Evolutionary conservation across 1,284 basidiomycete species (phyloP).

Genomic region (Cryptococcus sp.): DNA sequence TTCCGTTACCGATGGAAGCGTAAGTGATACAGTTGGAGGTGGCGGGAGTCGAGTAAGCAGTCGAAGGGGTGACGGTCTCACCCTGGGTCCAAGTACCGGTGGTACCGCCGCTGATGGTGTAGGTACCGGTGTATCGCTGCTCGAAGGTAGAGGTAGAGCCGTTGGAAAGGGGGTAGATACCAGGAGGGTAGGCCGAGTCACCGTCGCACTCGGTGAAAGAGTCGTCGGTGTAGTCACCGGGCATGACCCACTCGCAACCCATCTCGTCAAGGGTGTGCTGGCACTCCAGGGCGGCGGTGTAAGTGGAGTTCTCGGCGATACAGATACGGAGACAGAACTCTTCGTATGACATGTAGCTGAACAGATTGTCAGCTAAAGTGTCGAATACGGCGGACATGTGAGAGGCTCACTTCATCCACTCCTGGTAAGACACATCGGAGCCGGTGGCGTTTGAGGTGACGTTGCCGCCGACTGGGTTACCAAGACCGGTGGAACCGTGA

Average conservation of each 20-base stretch:
- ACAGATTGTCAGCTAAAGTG: conserved; percentile 16
- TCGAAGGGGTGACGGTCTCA: conserved; percentile 47
- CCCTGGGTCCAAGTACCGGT: conserved; percentile 45
- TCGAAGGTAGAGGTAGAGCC: conserved; percentile 52
- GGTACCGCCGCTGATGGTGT: conserved; percentile 31
- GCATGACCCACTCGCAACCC: conserved; percentile 56
- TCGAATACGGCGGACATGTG: background rate
- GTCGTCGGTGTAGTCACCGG: conserved; percentile 53
- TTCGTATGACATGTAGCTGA: conserved; percentile 52
- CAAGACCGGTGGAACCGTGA: conserved; percentile 55
- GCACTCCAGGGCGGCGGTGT: conserved; percentile 45
- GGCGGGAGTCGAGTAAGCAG: conserved; percentile 47
- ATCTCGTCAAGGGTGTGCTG: conserved; percentile 54
- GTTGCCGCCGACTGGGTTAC: conserved; percentile 59
- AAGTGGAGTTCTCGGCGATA: conserved; percentile 48
- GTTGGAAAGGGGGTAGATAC: conserved; percentile 46
- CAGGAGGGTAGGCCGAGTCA: conserved; percentile 53
- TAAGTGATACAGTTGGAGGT: conserved; percentile 52
- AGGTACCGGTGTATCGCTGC: conserved; percentile 54
- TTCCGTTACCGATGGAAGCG: conserved; percentile 46
- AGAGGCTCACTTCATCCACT: conserved; percentile 56
- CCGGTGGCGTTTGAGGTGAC: conserved; percentile 58
- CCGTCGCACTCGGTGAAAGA: conserved; percentile 54
- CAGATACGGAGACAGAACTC: conserved; percentile 55
- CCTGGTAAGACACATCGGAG: conserved; percentile 56